Conservation (phyloP, 148 eudicot genomes). For the Vaccinium corymbosum region DNA sequence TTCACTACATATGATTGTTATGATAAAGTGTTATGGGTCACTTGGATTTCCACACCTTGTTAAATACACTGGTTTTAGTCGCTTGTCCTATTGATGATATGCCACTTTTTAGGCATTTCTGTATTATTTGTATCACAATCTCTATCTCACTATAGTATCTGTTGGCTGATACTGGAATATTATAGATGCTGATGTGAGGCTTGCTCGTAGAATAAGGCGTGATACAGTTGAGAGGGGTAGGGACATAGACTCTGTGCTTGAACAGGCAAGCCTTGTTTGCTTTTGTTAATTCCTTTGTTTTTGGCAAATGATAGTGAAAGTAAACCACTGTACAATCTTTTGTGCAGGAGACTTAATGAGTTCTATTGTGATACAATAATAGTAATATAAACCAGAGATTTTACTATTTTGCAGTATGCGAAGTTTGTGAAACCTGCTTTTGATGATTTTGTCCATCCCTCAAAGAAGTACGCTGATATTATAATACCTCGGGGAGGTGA, state of each 20-base stretch:
- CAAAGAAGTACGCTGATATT: constrained; percentile 96
- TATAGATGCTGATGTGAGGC: constrained; percentile 95
- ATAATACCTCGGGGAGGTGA: constrained; percentile 97
- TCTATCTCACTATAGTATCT: neutral
- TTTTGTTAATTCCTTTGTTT: constrained; percentile 14
- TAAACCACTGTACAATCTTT: neutral
- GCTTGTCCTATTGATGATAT: neutral
- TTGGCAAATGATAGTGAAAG: neutral
- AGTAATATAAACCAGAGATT: neutral
- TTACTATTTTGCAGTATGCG: constrained; percentile 65
- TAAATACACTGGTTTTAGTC: neutral
- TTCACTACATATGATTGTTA: neutral
- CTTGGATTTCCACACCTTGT: neutral
- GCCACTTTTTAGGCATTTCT: neutral
- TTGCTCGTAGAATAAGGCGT: constrained; percentile 95
- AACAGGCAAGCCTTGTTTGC: constrained; percentile 59
- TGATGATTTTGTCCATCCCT: constrained; percentile 91
- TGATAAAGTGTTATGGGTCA: neutral
- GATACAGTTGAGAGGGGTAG: constrained; percentile 98
- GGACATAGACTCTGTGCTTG: constrained; percentile 88
- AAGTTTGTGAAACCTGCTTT: constrained; percentile 98
- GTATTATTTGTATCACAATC: neutral
- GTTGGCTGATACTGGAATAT: constrained; percentile 15
- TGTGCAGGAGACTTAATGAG: neutral
- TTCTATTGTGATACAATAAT: neutral